phyloP scores from a whole-genome alignment of 176 grass and related monocot species.

The Otatea glauca region DNA sequence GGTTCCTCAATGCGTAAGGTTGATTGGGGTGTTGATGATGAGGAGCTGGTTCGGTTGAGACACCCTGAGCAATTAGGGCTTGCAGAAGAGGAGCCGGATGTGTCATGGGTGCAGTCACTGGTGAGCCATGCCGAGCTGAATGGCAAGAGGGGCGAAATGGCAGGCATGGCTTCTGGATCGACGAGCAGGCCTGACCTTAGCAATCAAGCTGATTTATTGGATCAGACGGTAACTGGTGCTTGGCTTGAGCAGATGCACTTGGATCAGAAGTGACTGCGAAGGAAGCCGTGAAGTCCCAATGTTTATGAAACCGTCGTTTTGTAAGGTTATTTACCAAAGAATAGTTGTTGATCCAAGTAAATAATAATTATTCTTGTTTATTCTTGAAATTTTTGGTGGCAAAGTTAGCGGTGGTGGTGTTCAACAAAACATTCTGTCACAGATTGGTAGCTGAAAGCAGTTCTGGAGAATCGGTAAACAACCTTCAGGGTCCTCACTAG shows the following conservation, averaged over 20 bases:
- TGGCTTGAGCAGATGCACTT: constrained; percentile 85
- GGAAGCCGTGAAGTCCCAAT: constrained; percentile 26
- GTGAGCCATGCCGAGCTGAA: constrained; percentile 55
- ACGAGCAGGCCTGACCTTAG: constrained; percentile 39
- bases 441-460: constrained; percentile 56
- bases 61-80: constrained; percentile 15
- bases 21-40: constrained; percentile 74
- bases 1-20: constrained; percentile 57
- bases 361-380: constrained; percentile 78
- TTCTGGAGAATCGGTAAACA: constrained; percentile 47
- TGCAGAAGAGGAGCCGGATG: constrained; percentile 65
- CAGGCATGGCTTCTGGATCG: constrained; percentile 22
- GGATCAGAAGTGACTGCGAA: constrained; percentile 57
- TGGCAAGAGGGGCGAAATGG: constrained; percentile 35
- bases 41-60: constrained; percentile 54
- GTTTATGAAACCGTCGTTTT: constrained; percentile 41
- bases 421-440: constrained; percentile 42
- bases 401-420: constrained; percentile 55
- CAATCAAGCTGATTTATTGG: constrained; percentile 50
- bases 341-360: constrained; percentile 64
- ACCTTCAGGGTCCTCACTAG: constrained; percentile 56
- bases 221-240: constrained; percentile 63
- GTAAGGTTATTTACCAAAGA: constrained; percentile 51
- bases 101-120: constrained; percentile 76
- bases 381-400: constrained; percentile 68